phyloP scores from a whole-genome alignment of 495 filamentous ascomycete genomes.

The Lasiosphaeria hispida region DNA sequence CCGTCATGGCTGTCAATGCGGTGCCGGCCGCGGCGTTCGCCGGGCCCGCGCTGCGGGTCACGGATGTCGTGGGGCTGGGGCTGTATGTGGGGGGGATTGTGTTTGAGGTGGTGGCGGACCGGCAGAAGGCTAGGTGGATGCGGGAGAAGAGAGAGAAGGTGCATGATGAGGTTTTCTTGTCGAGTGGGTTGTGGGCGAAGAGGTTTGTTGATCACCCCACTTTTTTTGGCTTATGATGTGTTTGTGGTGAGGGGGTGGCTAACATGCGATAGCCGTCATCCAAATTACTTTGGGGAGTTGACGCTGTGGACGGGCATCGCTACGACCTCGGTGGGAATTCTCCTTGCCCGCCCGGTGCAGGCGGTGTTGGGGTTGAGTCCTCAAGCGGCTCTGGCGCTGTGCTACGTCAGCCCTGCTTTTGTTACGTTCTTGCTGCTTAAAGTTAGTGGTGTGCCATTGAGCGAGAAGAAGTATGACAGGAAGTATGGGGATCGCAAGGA shows the following conservation, averaged over 20 bases:
- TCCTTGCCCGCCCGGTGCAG: slow-evolving; percentile 43
- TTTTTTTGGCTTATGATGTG: too few species aligned
- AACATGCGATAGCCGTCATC: slow-evolving; percentile 48
- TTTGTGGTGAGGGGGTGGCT: neutral
- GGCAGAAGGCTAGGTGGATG: slow-evolving; percentile 58
- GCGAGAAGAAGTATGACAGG: slow-evolving; percentile 64
- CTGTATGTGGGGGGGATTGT: slow-evolving; percentile 56
- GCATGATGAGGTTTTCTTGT: slow-evolving; percentile 62
- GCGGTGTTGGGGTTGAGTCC: slow-evolving; percentile 51
- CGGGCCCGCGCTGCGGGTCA: slow-evolving; percentile 35
- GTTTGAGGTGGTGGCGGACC: slow-evolving; percentile 58
- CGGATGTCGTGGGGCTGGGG: slow-evolving; percentile 52
- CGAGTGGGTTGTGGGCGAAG: slow-evolving; percentile 55
- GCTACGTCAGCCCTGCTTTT: slow-evolving; percentile 59
- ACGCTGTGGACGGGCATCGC: slow-evolving; percentile 65
- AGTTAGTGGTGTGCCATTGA: slow-evolving; percentile 59
- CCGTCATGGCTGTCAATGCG: slow-evolving; percentile 57
- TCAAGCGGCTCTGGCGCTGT: slow-evolving; percentile 43
- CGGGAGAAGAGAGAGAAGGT: slow-evolving; percentile 54
- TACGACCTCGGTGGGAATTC: slow-evolving; percentile 46
- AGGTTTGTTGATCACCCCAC: slow-evolving; percentile 21
- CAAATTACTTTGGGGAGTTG: slow-evolving; percentile 67
- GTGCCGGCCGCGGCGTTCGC: slow-evolving; percentile 49
- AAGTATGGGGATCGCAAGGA: slow-evolving; percentile 61
- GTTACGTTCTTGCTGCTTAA: slow-evolving; percentile 58